Percentiles rank a stretch among this genome's conserved stretches.
Evolutionary conservation across 2,329 filamentous ascomycete genomes (phyloP).

Genomic region (Pyrenophora tritici-repentis): DNA sequence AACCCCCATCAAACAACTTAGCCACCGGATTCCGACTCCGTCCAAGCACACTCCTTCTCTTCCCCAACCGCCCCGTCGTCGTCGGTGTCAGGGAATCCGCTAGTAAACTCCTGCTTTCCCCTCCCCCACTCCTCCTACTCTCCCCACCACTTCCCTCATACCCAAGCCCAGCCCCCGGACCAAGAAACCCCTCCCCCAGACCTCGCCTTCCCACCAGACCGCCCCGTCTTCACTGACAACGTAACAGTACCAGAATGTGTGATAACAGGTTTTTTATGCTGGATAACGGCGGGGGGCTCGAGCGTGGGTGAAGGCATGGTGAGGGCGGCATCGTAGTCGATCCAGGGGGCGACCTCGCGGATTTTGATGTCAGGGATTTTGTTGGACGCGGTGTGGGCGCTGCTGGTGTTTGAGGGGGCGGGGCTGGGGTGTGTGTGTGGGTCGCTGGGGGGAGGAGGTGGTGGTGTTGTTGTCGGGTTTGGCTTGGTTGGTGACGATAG

Average conservation of each 20-base stretch:
- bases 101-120: neutral
- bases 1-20: constrained; percentile 28
- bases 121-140: neutral
- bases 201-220: neutral
- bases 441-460: neutral
- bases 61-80: constrained; percentile 7
- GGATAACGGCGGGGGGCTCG: neutral
- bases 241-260: neutral
- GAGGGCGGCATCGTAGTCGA: constrained; percentile 18
- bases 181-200: too few species aligned
- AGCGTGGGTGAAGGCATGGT: neutral
- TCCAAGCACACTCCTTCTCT: constrained; percentile 15
- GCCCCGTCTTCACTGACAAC: too few species aligned
- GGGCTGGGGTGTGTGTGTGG: neutral
- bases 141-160: too few species aligned
- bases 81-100: neutral
- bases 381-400: constrained; percentile 9
- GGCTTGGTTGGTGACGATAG: neutral
- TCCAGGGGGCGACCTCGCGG: constrained; percentile 33
- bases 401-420: constrained; percentile 16
- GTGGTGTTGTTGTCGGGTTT: neutral
- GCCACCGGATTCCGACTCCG: constrained; percentile 22
- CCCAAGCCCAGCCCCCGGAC: too few species aligned
- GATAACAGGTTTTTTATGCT: constrained; percentile 2
- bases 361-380: constrained; percentile 16